Percentiles rank a stretch among this genome's conserved stretches.
These are phyloP conservation scores for Phytomonas sp. DNA, from an alignment of 208 protist genomes.

Conservation along the genomic window DNA sequence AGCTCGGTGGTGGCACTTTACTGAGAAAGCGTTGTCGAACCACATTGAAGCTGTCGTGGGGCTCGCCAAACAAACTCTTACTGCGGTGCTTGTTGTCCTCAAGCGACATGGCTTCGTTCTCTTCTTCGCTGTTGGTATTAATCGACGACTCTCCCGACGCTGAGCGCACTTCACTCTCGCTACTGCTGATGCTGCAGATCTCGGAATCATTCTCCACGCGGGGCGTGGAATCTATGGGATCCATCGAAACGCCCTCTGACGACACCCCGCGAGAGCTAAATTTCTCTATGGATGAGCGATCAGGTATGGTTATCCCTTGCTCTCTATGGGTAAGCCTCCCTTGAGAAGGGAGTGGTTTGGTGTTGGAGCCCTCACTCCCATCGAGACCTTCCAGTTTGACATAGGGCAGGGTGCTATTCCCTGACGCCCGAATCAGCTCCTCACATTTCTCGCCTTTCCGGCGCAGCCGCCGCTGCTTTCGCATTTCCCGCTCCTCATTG, in stretches of 20 bases:
- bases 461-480: neutral
- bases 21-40: neutral
- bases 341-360: neutral
- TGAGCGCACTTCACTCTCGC: neutral
- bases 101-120: neutral
- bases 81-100: neutral
- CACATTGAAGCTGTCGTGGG: neutral
- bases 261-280: neutral
- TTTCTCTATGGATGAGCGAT: neutral
- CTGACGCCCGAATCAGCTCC: neutral
- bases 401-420: neutral
- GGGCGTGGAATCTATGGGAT: neutral
- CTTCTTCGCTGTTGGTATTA: neutral
- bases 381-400: neutral
- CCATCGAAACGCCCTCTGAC: neutral
- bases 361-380: neutral
- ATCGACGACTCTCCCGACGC: neutral
- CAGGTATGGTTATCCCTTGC: neutral
- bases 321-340: neutral
- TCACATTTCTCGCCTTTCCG: neutral
- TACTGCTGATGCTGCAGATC: neutral
- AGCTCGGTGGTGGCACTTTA: neutral
- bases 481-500: neutral
- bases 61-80: neutral
- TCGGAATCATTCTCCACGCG: neutral